These are phyloP conservation scores for Ambrosiella beaveri DNA, from an alignment of 2,329 filamentous ascomycete species.

Conservation along the genomic window DNA sequence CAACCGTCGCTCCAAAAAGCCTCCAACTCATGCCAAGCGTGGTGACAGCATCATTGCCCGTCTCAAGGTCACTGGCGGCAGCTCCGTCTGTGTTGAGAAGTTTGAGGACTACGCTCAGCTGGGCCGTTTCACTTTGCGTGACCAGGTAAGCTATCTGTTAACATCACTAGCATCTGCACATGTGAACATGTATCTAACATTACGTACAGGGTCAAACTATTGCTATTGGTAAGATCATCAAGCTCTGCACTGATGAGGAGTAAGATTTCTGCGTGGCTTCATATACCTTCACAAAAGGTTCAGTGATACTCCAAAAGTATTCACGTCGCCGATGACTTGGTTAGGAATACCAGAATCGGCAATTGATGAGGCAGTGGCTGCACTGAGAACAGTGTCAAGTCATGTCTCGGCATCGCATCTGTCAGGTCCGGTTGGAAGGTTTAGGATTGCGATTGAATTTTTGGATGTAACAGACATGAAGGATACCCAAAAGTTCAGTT, in stretches of 20 bases:
- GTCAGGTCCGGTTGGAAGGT: too few species aligned
- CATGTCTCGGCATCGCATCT: too few species aligned
- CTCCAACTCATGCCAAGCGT: slow-evolving; percentile 77
- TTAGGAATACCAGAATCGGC: too few species aligned
- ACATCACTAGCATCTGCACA: too few species aligned
- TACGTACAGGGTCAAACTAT: slow-evolving; percentile 84
- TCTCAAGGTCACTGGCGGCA: slow-evolving; percentile 70
- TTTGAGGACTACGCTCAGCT: slow-evolving; percentile 95
- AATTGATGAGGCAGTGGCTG: too few species aligned
- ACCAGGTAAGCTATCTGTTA: slow-evolving; percentile 43
- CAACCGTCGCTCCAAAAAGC: slow-evolving; percentile 76
- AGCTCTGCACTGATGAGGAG: slow-evolving; percentile 41
- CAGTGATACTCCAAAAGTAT: too few species aligned
- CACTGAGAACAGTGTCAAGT: too few species aligned
- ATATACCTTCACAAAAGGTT: slow-evolving; percentile 3
- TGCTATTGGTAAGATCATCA: slow-evolving; percentile 97
- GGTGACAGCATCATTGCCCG: slow-evolving; percentile 78
- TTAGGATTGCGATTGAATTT: too few species aligned
- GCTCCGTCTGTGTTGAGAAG: slow-evolving; percentile 76
- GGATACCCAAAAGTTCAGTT: too few species aligned
- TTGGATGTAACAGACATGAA: too few species aligned
- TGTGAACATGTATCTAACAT: neutral
- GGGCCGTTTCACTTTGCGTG: slow-evolving; percentile 76
- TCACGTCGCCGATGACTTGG: too few species aligned
- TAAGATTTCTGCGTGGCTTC: slow-evolving; percentile 15